These are phyloP conservation scores for Phaeosphaeria sp. DNA, from an alignment of 2,329 filamentous ascomycete genomes.

Conservation along the genomic window DNA sequence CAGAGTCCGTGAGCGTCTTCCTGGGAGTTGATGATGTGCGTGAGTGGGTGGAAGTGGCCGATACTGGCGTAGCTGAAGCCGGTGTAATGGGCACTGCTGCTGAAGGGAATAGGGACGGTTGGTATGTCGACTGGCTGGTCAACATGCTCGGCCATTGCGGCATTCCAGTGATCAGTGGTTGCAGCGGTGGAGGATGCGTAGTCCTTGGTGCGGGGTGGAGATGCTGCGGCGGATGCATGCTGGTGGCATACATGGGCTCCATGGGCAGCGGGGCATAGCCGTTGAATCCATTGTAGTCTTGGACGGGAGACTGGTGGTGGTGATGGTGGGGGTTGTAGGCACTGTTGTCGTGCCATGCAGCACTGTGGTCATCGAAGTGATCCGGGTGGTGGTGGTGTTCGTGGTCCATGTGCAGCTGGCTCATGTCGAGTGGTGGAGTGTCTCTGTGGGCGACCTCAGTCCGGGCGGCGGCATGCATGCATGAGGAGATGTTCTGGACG, in stretches of 20 bases:
- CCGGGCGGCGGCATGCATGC: constrained; percentile 48
- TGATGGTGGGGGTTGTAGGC: constrained; percentile 46
- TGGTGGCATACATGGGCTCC: constrained; percentile 47
- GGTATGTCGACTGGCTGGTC: constrained; percentile 51
- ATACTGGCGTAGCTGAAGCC: constrained; percentile 49
- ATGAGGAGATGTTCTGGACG: constrained; percentile 41
- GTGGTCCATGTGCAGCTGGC: constrained; percentile 52
- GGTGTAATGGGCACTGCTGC: constrained; percentile 47
- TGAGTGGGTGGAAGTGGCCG: constrained; percentile 48
- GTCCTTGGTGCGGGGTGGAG: constrained; percentile 38
- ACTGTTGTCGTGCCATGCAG: constrained; percentile 40
- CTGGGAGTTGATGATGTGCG: constrained; percentile 68
- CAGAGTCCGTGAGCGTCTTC: constrained; percentile 88
- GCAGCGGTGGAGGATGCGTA: constrained; percentile 49
- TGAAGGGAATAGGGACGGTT: constrained; percentile 46
- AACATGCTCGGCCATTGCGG: constrained; percentile 52
- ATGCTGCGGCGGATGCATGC: constrained; percentile 49
- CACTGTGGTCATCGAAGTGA: constrained; percentile 43
- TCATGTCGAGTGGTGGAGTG: constrained; percentile 43
- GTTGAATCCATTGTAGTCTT: constrained; percentile 50
- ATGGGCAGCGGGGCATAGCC: constrained; percentile 48
- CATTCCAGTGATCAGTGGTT: constrained; percentile 48
- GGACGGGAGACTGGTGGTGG: constrained; percentile 49
- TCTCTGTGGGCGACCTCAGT: constrained; percentile 38
- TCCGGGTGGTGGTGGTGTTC: constrained; percentile 46